These are phyloP conservation scores for Nannochloris sp. DNA, from an alignment of 139 green algal species.

Conservation along the genomic window DNA sequence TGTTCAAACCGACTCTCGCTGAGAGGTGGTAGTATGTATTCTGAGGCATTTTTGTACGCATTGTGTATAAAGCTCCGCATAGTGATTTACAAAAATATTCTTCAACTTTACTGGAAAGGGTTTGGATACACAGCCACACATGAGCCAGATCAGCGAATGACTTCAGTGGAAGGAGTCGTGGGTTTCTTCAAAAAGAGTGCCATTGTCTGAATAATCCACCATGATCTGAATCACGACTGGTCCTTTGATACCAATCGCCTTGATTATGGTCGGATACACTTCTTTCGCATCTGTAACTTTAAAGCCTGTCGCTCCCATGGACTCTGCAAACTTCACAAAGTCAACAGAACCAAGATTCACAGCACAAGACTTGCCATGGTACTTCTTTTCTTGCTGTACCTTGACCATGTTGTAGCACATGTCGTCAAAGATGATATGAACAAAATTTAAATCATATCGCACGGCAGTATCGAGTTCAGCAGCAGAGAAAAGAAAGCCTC, in stretches of 20 bases:
- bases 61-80: slow-evolving; percentile 1
- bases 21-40: slow-evolving; percentile 25
- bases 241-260: slow-evolving; percentile 1
- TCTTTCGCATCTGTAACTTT: not conserved
- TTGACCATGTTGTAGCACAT: slow-evolving; percentile 15
- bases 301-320: slow-evolving; percentile 7
- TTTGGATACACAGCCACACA: no score
- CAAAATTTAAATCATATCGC: slow-evolving; percentile 12
- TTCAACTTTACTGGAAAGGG: not conserved
- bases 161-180: slow-evolving; percentile 8
- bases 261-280: not conserved
- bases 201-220: slow-evolving; percentile 12
- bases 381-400: slow-evolving; percentile 18
- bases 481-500: slow-evolving; percentile 17
- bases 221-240: slow-evolving; percentile 10
- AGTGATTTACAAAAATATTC: not conserved
- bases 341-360: slow-evolving; percentile 10
- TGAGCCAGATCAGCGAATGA: not conserved
- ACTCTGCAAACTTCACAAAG: slow-evolving; percentile 11
- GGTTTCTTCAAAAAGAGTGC: slow-evolving; percentile 9
- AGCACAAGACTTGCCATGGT: slow-evolving; percentile 1
- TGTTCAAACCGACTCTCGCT: slow-evolving; percentile 35
- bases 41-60: slow-evolving; percentile 34
- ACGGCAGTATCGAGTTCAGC: slow-evolving; percentile 11
- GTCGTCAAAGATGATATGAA: slow-evolving; percentile 15